A percentile compares a stretch with the other conserved stretches of the same genome.
phyloP scores from a whole-genome alignment of 1,284 basidiomycete genomes.

The Cutaneotrichosporon dermatis region DNA sequence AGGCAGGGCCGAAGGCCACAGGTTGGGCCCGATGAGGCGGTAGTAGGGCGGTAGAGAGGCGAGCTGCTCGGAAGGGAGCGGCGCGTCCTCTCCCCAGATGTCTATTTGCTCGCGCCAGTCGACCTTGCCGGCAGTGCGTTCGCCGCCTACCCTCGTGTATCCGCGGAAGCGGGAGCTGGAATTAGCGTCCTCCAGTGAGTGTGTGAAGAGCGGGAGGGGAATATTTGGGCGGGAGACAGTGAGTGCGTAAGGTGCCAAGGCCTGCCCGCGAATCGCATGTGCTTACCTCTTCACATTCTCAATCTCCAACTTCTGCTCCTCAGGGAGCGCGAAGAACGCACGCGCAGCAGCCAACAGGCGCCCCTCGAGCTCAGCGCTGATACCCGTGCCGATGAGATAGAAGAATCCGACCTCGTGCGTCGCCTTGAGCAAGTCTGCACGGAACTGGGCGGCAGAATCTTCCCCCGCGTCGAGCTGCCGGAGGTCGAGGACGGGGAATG shows the following conservation, averaged over 20 bases:
- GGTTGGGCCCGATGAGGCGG: constrained; percentile 19
- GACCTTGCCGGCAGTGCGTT: constrained; percentile 13
- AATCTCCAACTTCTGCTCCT: constrained; percentile 28
- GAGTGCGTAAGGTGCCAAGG: too few relatives aligned
- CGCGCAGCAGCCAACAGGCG: constrained; percentile 24
- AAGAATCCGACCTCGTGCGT: constrained; percentile 32
- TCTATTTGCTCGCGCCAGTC: constrained; percentile 20
- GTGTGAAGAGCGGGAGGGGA: too few relatives aligned
- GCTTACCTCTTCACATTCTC: constrained; percentile 28
- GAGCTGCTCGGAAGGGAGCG: constrained; percentile 1
- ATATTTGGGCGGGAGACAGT: too few relatives aligned
- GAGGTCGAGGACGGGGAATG: constrained; percentile 20
- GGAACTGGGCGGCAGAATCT: constrained; percentile 7
- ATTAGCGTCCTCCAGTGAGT: not conserved
- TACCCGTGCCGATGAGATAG: constrained; percentile 34
- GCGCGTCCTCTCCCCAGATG: constrained; percentile 14
- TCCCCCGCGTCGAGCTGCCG: constrained; percentile 12
- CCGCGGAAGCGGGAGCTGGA: constrained; percentile 14
- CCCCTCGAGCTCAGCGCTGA: constrained; percentile 25
- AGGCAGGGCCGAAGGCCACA: constrained; percentile 14
- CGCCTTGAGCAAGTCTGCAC: constrained; percentile 9
- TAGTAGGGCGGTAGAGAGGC: constrained; percentile 5
- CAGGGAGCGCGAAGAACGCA: constrained; percentile 34
- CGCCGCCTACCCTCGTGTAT: constrained; percentile 19
- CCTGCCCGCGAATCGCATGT: too few relatives aligned